These are phyloP conservation scores for Gigaspora rosea DNA, from an alignment of 192 early-diverging fungal species.

Conservation along the genomic window DNA sequence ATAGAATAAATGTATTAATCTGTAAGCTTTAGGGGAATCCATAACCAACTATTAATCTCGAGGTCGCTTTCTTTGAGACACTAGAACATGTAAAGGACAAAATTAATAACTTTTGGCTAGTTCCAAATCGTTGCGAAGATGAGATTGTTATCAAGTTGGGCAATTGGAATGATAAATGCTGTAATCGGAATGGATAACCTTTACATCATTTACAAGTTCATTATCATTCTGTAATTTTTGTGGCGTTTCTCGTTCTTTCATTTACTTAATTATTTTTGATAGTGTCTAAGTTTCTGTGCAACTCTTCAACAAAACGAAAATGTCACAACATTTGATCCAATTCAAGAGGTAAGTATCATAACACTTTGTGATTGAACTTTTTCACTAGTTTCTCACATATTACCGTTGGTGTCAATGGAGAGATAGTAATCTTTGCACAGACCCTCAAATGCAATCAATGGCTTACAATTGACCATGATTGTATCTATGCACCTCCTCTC, in stretches of 20 bases:
- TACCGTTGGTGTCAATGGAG: no score
- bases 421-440: no score
- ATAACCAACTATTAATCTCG: background rate
- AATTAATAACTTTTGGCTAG: constrained; percentile 4
- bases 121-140: constrained; percentile 7
- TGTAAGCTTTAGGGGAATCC: background rate
- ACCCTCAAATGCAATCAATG: no score
- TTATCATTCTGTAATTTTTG: background rate
- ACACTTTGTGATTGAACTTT: background rate
- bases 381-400: background rate
- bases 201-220: constrained; percentile 1
- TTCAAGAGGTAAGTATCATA: constrained; percentile 1
- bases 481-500: no score
- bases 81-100: constrained; percentile 4
- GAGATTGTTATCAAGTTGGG: background rate
- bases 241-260: background rate
- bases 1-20: no score
- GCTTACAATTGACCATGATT: no score
- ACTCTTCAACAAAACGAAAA: constrained; percentile 7
- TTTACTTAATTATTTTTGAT: background rate
- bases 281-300: background rate
- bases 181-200: background rate
- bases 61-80: background rate
- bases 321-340: constrained; percentile 5
- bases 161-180: no score